phyloP scores from a whole-genome alignment of 352 stramenopile species.

The Globisporangium heterothallicum region DNA sequence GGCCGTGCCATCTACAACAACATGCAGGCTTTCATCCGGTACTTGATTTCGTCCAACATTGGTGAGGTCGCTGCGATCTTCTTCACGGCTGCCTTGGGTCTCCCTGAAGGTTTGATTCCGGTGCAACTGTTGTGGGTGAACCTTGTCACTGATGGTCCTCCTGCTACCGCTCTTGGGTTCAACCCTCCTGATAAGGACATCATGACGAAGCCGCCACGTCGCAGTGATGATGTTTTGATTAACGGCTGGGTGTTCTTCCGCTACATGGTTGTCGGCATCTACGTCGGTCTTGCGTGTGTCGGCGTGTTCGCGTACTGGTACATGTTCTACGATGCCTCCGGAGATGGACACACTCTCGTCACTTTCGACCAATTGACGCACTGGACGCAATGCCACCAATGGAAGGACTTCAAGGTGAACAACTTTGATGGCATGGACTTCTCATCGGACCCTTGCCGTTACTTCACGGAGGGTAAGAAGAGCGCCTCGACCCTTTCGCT shows the following conservation, averaged over 20 bases:
- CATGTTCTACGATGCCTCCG: constrained; percentile 88
- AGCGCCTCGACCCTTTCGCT: constrained; percentile 91
- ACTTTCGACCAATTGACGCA: constrained; percentile 87
- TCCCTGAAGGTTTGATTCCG: constrained; percentile 96
- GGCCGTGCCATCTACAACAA: constrained; percentile 92
- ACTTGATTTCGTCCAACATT: constrained; percentile 99
- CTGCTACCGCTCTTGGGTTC: constrained; percentile 97
- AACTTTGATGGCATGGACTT: constrained; percentile 89
- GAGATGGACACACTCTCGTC: constrained; percentile 89
- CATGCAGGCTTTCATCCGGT: constrained; percentile 99
- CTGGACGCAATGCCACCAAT: constrained; percentile 89
- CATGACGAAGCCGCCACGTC: constrained; percentile 95
- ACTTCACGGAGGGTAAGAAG: constrained; percentile 91
- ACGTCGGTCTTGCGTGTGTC: constrained; percentile 89
- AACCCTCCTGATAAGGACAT: constrained; percentile 98
- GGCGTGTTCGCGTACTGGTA: constrained; percentile 94
- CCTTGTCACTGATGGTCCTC: constrained; percentile 98
- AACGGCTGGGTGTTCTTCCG: constrained; percentile 97
- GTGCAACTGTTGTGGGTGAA: constrained; percentile 99
- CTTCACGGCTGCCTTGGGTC: constrained; percentile 92
- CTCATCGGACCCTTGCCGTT: constrained; percentile 87
- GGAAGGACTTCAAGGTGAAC: constrained; percentile 90
- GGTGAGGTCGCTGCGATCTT: constrained; percentile 99
- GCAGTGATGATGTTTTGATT: constrained; percentile 96
- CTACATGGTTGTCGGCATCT: constrained; percentile 96